Conservation (phyloP, 2,329 filamentous ascomycete species). For the Fusarium newnesense region DNA sequence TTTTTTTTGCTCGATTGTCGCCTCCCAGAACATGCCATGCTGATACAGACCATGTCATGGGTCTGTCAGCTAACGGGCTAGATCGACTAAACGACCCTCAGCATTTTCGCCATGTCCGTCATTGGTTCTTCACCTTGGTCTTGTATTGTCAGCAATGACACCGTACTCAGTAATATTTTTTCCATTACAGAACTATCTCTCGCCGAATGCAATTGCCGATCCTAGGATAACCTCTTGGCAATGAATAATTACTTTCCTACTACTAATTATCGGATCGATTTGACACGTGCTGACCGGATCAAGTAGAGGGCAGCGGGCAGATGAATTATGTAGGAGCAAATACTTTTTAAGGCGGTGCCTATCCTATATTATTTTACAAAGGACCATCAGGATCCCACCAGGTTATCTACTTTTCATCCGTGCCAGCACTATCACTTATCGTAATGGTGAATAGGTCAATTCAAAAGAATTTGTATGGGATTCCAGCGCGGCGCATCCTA, state of each 20-base stretch:
- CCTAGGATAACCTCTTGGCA: background rate
- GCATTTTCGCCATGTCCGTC: background rate
- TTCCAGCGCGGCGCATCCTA: no score
- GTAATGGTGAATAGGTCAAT: no score
- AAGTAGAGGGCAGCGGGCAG: no score
- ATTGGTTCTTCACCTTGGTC: background rate
- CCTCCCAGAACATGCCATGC: constrained; percentile 33
- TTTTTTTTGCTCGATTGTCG: constrained; percentile 21
- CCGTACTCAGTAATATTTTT: background rate
- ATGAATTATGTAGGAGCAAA: no score
- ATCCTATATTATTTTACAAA: no score
- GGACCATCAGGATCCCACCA: no score
- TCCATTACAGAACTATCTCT: accelerated
- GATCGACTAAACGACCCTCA: background rate
- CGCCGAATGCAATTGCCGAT: accelerated
- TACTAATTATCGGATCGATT: no score
- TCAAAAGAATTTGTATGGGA: no score
- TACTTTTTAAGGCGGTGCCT: no score
- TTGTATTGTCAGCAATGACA: background rate
- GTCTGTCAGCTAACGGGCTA: constrained; percentile 16
- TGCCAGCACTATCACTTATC: no score
- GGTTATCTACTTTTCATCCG: no score
- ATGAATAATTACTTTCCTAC: accelerated
- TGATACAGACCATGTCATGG: constrained; percentile 14
- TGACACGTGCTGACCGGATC: no score